phyloP scores from a whole-genome alignment of 495 filamentous ascomycete species.

The Neurospora cerealis region DNA sequence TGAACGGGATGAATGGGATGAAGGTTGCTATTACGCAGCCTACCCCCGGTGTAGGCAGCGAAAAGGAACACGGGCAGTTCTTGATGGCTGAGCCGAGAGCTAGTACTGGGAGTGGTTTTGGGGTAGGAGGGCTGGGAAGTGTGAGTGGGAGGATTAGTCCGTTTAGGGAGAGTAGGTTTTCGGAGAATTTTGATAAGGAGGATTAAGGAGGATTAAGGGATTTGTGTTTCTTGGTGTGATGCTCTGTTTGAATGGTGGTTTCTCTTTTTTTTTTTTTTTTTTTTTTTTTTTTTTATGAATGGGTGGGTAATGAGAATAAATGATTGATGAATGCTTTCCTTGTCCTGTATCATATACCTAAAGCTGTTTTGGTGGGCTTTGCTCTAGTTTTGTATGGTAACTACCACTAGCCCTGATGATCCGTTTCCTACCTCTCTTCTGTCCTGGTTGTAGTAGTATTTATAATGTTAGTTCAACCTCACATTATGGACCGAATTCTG shows the following conservation, averaged over 20 bases:
- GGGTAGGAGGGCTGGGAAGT: not conserved
- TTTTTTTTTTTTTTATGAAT: not conserved
- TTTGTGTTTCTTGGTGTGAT: not conserved
- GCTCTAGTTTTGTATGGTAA: not conserved
- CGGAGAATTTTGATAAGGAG: constrained; percentile 20
- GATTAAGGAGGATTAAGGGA: not conserved
- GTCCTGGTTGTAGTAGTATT: not conserved
- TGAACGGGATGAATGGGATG: not conserved
- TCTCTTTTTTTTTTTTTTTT: not conserved
- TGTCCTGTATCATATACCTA: not conserved
- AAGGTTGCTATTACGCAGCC: not conserved
- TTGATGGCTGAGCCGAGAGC: not conserved
- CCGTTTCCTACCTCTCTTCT: not conserved
- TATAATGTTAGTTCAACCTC: not conserved
- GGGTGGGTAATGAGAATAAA: not conserved
- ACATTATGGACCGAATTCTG: no score
- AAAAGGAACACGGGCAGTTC: not conserved
- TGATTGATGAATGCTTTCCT: not conserved
- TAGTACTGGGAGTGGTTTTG: not conserved
- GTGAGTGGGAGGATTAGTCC: constrained; percentile 26
- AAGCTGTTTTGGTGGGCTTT: not conserved
- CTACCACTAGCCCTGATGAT: not conserved
- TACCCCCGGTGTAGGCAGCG: not conserved
- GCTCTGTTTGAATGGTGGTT: no score
- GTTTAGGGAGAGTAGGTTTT: constrained; percentile 30